These are phyloP conservation scores for Aphanoascus verrucosus DNA, from an alignment of 2,329 filamentous ascomycete genomes.

Conservation along the genomic window DNA sequence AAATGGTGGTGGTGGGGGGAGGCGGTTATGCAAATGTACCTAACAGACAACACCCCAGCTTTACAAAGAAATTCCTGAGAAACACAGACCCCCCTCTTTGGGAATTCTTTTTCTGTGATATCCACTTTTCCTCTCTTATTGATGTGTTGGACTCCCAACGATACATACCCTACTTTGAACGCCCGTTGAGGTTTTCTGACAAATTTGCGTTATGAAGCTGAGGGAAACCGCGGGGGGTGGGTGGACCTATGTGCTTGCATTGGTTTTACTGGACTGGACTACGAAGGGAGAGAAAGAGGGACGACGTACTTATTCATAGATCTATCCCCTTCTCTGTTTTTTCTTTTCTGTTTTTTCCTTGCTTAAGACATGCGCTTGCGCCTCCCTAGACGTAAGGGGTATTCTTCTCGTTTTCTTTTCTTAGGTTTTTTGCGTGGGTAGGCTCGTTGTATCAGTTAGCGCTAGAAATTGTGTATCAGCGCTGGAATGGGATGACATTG, in stretches of 20 bases:
- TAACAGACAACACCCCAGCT: constrained; percentile 3
- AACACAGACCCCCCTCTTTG: background rate
- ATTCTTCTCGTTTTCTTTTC: background rate
- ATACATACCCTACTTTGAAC: background rate
- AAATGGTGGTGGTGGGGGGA: too few species aligned
- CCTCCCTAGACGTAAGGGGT: background rate
- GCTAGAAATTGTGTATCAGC: constrained; percentile 2
- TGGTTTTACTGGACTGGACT: background rate
- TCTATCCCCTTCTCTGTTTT: constrained; percentile 1
- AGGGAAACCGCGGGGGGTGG: background rate
- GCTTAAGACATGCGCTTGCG: background rate
- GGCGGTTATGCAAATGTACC: constrained; percentile 4
- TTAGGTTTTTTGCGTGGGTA: too few species aligned
- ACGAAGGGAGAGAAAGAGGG: background rate
- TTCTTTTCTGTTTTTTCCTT: background rate
- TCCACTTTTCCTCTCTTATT: constrained; percentile 2
- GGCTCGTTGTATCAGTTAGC: background rate
- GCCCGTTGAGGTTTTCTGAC: background rate
- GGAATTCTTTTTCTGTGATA: constrained; percentile 5
- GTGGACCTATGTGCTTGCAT: background rate
- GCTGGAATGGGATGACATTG: background rate
- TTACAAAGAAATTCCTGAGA: background rate
- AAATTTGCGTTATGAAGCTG: constrained; percentile 6
- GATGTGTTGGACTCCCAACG: background rate
- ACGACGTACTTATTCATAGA: background rate